Conservation (phyloP, 2,329 filamentous ascomycete species). For the Elsinoe australis region DNA sequence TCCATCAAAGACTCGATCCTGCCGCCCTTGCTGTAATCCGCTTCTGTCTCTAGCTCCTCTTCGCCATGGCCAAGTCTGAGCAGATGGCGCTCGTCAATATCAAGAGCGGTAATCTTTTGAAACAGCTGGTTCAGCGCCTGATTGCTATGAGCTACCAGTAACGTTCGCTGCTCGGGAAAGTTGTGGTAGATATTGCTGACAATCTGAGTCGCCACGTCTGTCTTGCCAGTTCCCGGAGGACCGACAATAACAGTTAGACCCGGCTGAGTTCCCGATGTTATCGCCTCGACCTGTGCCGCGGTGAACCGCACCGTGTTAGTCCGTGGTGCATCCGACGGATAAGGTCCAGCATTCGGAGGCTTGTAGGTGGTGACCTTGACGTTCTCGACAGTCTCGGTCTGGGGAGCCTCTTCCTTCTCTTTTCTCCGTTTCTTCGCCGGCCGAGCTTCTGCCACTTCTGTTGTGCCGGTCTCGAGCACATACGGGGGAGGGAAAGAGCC, state of each 20-base stretch:
- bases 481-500: conserved; percentile 82
- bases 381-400: conserved; percentile 56
- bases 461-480: conserved; percentile 57
- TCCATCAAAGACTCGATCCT: conserved; percentile 93
- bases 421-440: conserved; percentile 81
- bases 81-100: conserved; percentile 92
- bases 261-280: conserved; percentile 87
- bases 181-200: conserved; percentile 99
- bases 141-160: conserved; percentile 93
- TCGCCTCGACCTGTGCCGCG: conserved; percentile 81
- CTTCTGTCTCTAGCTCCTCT: conserved; percentile 80
- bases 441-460: conserved; percentile 38
- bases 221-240: conserved; percentile 94
- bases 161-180: conserved; percentile 83
- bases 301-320: conserved; percentile 83
- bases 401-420: conserved; percentile 60
- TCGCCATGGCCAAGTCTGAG: conserved; percentile 90
- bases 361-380: conserved; percentile 85
- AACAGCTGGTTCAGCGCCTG: conserved; percentile 96
- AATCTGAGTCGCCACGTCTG: conserved; percentile 96
- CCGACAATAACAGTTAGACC: conserved; percentile 91
- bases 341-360: conserved; percentile 80
- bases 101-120: conserved; percentile 91
- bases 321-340: conserved; percentile 74
- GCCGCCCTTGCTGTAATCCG: conserved; percentile 87